Percentiles rank a stretch among this genome's conserved stretches.
These are phyloP conservation scores for Plenodomus tracheiphilus DNA, from an alignment of 2,329 filamentous ascomycete genomes.

Conservation along the genomic window DNA sequence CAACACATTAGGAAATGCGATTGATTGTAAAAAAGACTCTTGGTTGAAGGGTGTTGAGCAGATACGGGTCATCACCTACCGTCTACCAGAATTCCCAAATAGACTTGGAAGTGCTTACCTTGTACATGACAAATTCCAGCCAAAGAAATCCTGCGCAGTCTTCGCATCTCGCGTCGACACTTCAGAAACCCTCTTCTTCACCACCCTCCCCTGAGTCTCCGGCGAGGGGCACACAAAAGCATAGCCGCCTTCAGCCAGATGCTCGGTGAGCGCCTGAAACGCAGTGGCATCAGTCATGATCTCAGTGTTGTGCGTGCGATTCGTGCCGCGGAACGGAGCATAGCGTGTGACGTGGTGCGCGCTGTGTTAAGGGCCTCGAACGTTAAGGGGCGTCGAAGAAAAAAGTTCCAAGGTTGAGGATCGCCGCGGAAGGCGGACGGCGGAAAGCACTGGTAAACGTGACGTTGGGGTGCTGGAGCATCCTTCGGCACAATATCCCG, in stretches of 20 bases:
- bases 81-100: no score
- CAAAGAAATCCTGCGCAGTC: slow-evolving; percentile 25
- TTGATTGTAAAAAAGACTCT: no score
- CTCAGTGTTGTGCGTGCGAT: background rate
- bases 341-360: background rate
- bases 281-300: slow-evolving; percentile 13
- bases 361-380: slow-evolving; percentile 1
- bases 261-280: slow-evolving; percentile 15
- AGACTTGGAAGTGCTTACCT: slow-evolving; percentile 8
- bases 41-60: no score
- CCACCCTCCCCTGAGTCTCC: slow-evolving; percentile 23
- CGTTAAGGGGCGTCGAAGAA: background rate
- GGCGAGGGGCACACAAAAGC: slow-evolving; percentile 25
- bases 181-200: slow-evolving; percentile 16
- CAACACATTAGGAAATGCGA: background rate
- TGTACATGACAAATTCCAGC: slow-evolving; percentile 24
- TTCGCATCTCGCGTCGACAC: slow-evolving; percentile 17
- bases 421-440: slow-evolving; percentile 5
- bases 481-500: background rate
- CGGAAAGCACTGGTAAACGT: slow-evolving; percentile 14
- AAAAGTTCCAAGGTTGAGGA: background rate
- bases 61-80: background rate
- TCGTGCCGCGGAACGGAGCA: slow-evolving; percentile 5
- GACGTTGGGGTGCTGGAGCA: slow-evolving; percentile 15
- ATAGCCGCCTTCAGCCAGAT: slow-evolving; percentile 17